A percentile compares a stretch with the other conserved stretches of the same genome.
These are phyloP conservation scores for Spencermartinsiella ligniputridi DNA, from an alignment of 1,139 yeast species.

Conservation along the genomic window DNA sequence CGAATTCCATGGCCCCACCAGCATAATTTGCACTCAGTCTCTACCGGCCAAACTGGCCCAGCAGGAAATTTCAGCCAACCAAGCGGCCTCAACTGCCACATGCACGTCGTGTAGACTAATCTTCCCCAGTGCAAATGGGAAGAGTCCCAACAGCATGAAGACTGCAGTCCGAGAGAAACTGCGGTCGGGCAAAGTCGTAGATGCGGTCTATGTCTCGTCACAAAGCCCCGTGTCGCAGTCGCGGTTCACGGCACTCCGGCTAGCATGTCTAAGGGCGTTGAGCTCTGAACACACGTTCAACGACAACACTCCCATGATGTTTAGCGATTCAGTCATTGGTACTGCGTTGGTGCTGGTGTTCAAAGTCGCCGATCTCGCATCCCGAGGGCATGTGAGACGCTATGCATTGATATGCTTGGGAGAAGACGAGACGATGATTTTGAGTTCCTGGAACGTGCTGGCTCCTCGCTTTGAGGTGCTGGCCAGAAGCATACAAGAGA, in stretches of 20 bases:
- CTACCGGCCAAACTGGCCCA: slow-evolving; percentile 30
- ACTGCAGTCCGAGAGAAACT: slow-evolving; percentile 1
- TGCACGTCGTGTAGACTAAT: slow-evolving; percentile 26
- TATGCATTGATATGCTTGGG: slow-evolving; percentile 61
- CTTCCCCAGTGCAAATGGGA: slow-evolving; percentile 17
- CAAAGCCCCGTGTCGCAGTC: slow-evolving; percentile 60
- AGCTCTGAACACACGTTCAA: slow-evolving; percentile 72
- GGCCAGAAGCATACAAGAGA: slow-evolving; percentile 47
- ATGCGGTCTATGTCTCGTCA: slow-evolving; percentile 39
- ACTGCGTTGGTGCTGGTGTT: slow-evolving; percentile 63
- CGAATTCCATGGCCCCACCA: slow-evolving; percentile 80
- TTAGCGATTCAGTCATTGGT: slow-evolving; percentile 67
- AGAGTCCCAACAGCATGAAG: slow-evolving; percentile 3
- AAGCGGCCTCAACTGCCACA: slow-evolving; percentile 14
- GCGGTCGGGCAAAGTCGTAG: not conserved
- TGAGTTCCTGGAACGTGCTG: slow-evolving; percentile 57
- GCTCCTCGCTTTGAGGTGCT: slow-evolving; percentile 48
- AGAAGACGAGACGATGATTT: slow-evolving; percentile 51
- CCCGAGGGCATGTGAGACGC: slow-evolving; percentile 75
- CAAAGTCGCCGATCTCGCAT: slow-evolving; percentile 62
- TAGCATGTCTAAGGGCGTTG: slow-evolving; percentile 42
- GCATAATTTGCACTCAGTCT: slow-evolving; percentile 66
- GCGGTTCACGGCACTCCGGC: slow-evolving; percentile 52
- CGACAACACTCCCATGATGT: slow-evolving; percentile 61
- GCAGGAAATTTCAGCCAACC: slow-evolving; percentile 19